phyloP scores from a whole-genome alignment of 2,329 filamentous ascomycete genomes.

The Chaetomiaceae sp. region DNA sequence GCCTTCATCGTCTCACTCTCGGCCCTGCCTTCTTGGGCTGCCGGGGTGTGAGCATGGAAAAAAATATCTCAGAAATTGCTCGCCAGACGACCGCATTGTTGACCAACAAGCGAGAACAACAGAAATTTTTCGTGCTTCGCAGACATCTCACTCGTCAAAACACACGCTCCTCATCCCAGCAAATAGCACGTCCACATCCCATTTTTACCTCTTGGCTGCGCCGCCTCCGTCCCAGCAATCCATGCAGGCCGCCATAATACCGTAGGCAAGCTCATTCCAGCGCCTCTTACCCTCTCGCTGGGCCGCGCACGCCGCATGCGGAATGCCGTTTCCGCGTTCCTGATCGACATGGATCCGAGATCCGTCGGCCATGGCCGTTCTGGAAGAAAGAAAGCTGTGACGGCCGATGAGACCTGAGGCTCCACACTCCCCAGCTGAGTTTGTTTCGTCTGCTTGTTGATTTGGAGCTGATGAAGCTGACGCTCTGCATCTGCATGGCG shows the following conservation, averaged over 20 bases:
- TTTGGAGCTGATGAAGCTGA: not conserved
- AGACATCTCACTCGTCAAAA: not conserved
- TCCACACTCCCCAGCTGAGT: conserved; percentile 7
- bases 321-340: conserved; percentile 12
- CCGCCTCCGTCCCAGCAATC: not conserved
- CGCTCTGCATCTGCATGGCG: conserved; percentile 4
- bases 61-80: not conserved
- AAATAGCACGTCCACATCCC: not conserved
- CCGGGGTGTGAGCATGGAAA: not conserved
- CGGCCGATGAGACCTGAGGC: conserved; percentile 3
- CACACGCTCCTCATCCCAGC: too few relatives aligned
- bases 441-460: not conserved
- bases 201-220: not conserved
- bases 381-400: conserved; percentile 2
- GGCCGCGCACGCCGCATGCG: conserved; percentile 16
- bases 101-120: not conserved
- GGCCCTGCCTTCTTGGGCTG: not conserved
- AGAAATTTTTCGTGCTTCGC: conserved; percentile 3
- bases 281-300: conserved; percentile 13
- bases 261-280: not conserved
- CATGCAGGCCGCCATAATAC: conserved; percentile 6
- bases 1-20: not conserved
- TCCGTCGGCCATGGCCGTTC: conserved; percentile 12
- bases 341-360: conserved; percentile 19
- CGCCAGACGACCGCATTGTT: conserved; percentile 9